Conservation (phyloP, 257 asterid species). For the Solanum megistacrolobum region DNA sequence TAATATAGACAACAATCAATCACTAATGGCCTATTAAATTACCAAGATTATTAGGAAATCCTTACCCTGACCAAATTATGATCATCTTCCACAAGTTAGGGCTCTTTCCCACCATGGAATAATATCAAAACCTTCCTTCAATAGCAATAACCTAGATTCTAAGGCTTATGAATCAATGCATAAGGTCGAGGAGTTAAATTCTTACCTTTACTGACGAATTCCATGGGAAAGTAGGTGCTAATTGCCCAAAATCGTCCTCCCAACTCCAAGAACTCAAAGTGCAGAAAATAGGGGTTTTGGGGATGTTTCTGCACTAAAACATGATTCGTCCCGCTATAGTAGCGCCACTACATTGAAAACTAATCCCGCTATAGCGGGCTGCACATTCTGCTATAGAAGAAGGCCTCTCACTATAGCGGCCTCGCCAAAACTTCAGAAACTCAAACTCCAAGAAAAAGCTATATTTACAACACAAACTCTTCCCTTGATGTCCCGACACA, state of each 20-base stretch:
- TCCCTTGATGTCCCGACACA: no score
- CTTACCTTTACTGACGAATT: neutral
- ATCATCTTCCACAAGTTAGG: neutral
- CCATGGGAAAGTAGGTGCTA: neutral
- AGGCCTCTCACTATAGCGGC: no score
- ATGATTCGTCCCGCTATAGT: no score
- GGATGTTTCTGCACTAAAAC: no score
- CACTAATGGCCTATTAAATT: neutral
- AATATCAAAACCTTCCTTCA: neutral
- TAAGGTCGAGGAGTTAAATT: no score
- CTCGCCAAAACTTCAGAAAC: no score
- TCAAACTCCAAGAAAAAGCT: no score
- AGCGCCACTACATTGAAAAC: no score
- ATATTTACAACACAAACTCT: no score
- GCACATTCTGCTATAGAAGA: no score
- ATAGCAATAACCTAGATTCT: neutral
- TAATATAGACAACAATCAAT: neutral
- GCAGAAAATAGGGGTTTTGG: no score
- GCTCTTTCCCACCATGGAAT: neutral
- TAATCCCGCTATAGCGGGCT: no score
- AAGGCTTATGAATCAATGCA: neutral
- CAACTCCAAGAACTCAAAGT: neutral
- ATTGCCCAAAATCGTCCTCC: neutral
- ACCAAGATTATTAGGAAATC: neutral
- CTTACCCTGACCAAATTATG: neutral